A percentile compares a stretch with the other conserved stretches of the same genome.
phyloP scores from a whole-genome alignment of 257 asterid genomes.

The Solanum stenotomum region DNA sequence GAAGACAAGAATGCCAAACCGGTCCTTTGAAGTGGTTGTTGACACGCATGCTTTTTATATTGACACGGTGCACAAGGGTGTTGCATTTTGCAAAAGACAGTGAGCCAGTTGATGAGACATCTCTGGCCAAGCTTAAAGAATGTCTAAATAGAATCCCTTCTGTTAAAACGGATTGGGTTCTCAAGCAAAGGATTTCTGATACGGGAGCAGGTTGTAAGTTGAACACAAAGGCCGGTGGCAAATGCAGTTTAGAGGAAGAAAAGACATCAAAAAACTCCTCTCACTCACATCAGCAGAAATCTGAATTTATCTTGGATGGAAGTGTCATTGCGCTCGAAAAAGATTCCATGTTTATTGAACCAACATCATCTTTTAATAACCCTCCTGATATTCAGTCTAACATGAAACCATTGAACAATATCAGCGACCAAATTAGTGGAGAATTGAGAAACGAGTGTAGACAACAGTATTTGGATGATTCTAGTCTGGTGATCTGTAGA shows the following conservation, averaged over 20 bases:
- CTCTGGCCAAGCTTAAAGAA: slow-evolving; percentile 67
- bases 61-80: slow-evolving; percentile 93
- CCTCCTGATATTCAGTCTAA: slow-evolving; percentile 3
- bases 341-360: slow-evolving; percentile 18
- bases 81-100: slow-evolving; percentile 78
- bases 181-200: slow-evolving; percentile 44
- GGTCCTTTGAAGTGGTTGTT: slow-evolving; percentile 61
- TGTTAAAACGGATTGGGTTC: slow-evolving; percentile 73
- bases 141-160: slow-evolving; percentile 82
- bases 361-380: slow-evolving; percentile 15
- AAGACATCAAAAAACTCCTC: slow-evolving; percentile 19
- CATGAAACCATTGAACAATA: slow-evolving; percentile 21
- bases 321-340: slow-evolving; percentile 16
- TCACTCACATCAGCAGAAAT: slow-evolving; percentile 22
- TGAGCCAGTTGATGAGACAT: slow-evolving; percentile 67
- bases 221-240: slow-evolving; percentile 21
- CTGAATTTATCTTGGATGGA: slow-evolving; percentile 28
- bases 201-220: slow-evolving; percentile 21
- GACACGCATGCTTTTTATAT: slow-evolving; percentile 86
- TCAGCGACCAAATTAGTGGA: slow-evolving; percentile 20
- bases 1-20: slow-evolving; percentile 65
- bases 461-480: slow-evolving; percentile 43
- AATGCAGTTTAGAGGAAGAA: slow-evolving; percentile 25
- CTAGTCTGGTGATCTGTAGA: slow-evolving; percentile 73
- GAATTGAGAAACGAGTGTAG: slow-evolving; percentile 29